Evolutionary conservation across 768 basidiomycete genomes (phyloP).

Genomic region (Porpolomopsis calyptriformis): DNA sequence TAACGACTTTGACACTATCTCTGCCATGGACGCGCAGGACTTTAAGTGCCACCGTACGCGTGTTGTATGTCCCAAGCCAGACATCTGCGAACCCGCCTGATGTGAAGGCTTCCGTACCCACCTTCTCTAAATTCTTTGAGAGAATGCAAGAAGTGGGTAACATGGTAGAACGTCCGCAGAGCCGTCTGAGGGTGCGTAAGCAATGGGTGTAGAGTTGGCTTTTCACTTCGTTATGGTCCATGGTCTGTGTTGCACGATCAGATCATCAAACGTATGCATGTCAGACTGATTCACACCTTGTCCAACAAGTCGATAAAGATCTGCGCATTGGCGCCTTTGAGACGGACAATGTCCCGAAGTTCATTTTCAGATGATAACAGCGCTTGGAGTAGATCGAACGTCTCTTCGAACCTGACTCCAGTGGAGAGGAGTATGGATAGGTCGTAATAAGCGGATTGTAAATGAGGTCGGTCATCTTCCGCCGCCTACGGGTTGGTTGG

Average conservation of each 20-base stretch:
- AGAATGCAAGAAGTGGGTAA: not conserved
- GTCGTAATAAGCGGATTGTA: not conserved
- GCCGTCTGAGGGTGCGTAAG: not conserved
- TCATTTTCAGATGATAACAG: conserved; percentile 1
- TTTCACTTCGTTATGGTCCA: not conserved
- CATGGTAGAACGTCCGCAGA: not conserved
- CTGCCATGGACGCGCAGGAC: conserved; percentile 17
- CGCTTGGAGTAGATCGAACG: not conserved
- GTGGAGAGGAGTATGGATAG: not conserved
- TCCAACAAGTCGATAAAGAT: not conserved
- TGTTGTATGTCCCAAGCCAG: conserved; percentile 14
- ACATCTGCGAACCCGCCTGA: conserved; percentile 10
- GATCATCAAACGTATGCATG: not conserved
- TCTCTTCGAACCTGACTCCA: not conserved
- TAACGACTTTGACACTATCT: conserved; percentile 1
- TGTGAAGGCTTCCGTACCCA: not conserved
- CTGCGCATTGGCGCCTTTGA: not conserved
- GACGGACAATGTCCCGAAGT: not conserved
- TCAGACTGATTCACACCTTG: not conserved
- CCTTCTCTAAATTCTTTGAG: not conserved
- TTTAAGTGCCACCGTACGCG: conserved; percentile 19
- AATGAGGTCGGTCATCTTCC: not conserved
- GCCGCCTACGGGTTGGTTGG: not conserved
- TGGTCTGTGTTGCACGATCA: not conserved
- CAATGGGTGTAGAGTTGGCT: not conserved